Evolutionary conservation across 2,329 filamentous ascomycete species (phyloP), one percentile per base, ranked within the genome.

Genomic region (Lachnellula subtilissima): DNA sequence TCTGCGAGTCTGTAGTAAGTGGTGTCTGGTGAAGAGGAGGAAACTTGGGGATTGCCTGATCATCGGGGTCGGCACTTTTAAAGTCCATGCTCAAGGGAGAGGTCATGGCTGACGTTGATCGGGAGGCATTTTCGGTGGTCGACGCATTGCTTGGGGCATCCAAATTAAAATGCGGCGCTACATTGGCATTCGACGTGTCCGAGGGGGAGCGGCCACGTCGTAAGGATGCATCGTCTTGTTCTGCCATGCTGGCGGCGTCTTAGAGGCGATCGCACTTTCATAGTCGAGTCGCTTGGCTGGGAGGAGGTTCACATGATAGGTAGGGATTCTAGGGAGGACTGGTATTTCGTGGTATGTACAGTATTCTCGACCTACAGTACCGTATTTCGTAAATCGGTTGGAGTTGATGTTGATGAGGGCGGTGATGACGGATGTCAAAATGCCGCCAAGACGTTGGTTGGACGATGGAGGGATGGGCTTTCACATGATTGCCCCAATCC

Each of bases 51-150:
- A 63, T 11, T 32, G 50, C 58, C 42, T 61, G 58, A 2, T 66
- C 62, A 17, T 57, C 63, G n/a, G 53, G 32, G 3, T 64, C 61
- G 8, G 43, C 22, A 46, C 55, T 52, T 51, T 53, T 65, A 40
- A 68, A 61, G 15, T 70, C 69, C 49, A 61, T 25, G 43, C 56
- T 64, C 43, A 69, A 43, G 11, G 69, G 67, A n/a, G 68, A 70
- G 22, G 68, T 67, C 65, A 68, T 67, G 23, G 64, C 66, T 54
- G 69, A 69, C 19, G 69, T 70, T 15, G 65, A 59, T 42, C 57
- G 60, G 1, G 67, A 69, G 35, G 45, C 60, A 55, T 60, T 59
- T 23, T 64, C 64, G 5, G 52, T 48, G 7, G 64, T 64, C 8
- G 63, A 61, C 14, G 59, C 58, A 32, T 58, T 60, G 42, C 63